Base-by-base conservation (phyloP, 2,329 filamentous ascomycete genomes). In the Cytospora mali region DNA sequence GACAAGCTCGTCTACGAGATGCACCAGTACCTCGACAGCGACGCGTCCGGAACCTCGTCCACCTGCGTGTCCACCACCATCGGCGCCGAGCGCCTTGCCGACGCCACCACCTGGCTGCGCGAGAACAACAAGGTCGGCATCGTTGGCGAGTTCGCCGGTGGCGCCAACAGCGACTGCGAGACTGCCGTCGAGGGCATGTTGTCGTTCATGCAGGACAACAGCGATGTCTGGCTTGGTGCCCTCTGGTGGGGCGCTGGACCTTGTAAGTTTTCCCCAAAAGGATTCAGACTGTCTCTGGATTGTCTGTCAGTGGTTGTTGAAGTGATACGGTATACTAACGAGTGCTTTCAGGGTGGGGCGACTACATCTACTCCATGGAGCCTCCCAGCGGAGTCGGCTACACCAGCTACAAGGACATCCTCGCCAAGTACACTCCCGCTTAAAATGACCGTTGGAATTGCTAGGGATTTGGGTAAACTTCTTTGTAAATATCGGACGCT, bases 161-260 rank as follows among this genome's bases (percentile, higher is more conserved):
- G 79, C 11, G 71, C 78, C 66, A 85, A 85, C 73, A 52, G 72
- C 1, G 72, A 76, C 62, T 87, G 85, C 70, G 75, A 80, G 70
- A 67, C 74, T 7, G 85, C 84, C 28, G 70, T 87, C 60, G 76
- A 76, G 66, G 79, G 79, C 33, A 75, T 85, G 72, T 76, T 87
- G 56, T 74, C 79, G 59, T 76, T 84, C 70, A 76, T 87, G 72
- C 71, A 78, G 55, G 79, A 80, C 61, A 87, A 86, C 72, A 75
- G 73, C 54, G 84, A 86, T 62, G 83, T 85, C 54, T 87, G 84
- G 84, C 75, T 76, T 31, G 84, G 83, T 14, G 83, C 79, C 64
- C 68, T 84, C 31, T 86, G 83, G 81, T 87, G 84, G 84, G 75
- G 78, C 25, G 83, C 78, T 35, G 84, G 84, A 0, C 84, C 84